phyloP scores from a whole-genome alignment of 805 yeast species.

The Starmerella sirachaensis region DNA sequence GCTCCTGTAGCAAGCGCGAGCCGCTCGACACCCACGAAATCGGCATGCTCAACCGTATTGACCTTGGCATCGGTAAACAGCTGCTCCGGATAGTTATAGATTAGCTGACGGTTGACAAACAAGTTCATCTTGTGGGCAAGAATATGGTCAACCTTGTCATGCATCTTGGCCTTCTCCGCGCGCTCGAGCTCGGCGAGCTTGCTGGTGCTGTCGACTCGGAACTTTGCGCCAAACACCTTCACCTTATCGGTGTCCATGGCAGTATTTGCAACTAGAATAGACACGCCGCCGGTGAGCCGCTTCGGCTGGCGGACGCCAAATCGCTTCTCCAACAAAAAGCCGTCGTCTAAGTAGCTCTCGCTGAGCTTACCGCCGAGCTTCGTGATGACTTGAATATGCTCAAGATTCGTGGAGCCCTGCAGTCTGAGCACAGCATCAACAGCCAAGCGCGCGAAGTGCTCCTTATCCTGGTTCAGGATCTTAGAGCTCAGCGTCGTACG shows the following conservation, averaged over 20 bases:
- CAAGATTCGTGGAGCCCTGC: slow-evolving; percentile 76
- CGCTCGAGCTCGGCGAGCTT: slow-evolving; percentile 88
- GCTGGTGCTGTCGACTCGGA: slow-evolving; percentile 88
- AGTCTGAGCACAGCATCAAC: slow-evolving; percentile 87
- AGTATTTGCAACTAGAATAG: slow-evolving; percentile 85
- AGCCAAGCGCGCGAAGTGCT: slow-evolving; percentile 75
- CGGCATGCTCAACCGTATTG: slow-evolving; percentile 94
- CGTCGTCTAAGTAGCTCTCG: slow-evolving; percentile 92
- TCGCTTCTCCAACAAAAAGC: slow-evolving; percentile 79
- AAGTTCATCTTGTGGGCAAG: slow-evolving; percentile 76
- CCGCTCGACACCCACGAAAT: slow-evolving; percentile 95
- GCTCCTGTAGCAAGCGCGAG: slow-evolving; percentile 95
- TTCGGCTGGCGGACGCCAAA: slow-evolving; percentile 95
- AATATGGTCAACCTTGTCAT: slow-evolving; percentile 74
- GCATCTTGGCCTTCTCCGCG: slow-evolving; percentile 92
- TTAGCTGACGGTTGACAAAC: slow-evolving; percentile 90
- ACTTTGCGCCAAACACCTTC: slow-evolving; percentile 93
- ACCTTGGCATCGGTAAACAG: slow-evolving; percentile 76
- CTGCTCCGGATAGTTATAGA: slow-evolving; percentile 97
- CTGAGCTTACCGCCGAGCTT: slow-evolving; percentile 84
- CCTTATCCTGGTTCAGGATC: slow-evolving; percentile 89
- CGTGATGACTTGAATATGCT: slow-evolving; percentile 85
- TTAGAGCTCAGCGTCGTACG: slow-evolving; percentile 89
- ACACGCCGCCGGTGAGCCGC: slow-evolving; percentile 58
- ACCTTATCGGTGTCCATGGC: slow-evolving; percentile 93